Evolutionary conservation across 148 eudicot species (phyloP).

Genomic region (Camellia granthamiana): DNA sequence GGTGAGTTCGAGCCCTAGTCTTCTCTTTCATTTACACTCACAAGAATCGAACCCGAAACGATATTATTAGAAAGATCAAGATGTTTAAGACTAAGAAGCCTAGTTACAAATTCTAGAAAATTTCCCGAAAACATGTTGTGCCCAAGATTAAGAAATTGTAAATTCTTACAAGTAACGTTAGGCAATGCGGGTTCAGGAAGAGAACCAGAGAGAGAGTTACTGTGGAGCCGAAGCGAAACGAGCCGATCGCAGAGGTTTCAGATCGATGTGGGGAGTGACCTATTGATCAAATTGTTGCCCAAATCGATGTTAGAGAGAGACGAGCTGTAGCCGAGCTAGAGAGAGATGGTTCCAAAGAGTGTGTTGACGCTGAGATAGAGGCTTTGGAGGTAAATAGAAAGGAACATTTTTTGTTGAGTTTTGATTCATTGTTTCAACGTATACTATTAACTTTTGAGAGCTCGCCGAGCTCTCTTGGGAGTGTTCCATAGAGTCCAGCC

Average conservation of each 20-base stretch:
- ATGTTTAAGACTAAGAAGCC: slow-evolving; percentile 43
- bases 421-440: slow-evolving; percentile 23
- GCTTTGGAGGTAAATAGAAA: slow-evolving; percentile 26
- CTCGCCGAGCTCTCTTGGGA: slow-evolving; percentile 31
- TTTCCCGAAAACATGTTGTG: slow-evolving; percentile 56
- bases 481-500: no score
- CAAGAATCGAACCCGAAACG: slow-evolving; percentile 63
- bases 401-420: no score
- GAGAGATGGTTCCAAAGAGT: neutral
- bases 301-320: no score
- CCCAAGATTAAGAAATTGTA: slow-evolving; percentile 66
- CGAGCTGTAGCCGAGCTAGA: no score
- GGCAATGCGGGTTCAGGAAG: slow-evolving; percentile 80
- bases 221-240: slow-evolving; percentile 29
- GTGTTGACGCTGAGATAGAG: slow-evolving; percentile 61
- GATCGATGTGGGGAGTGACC: no score
- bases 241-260: no score
- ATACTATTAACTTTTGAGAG: slow-evolving; percentile 29
- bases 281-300: no score
- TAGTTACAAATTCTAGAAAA: slow-evolving; percentile 64
- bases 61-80: slow-evolving; percentile 69
- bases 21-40: slow-evolving; percentile 23
- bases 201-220: slow-evolving; percentile 63
- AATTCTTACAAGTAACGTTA: slow-evolving; percentile 55
- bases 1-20: no score